Evolutionary conservation across 305 asterid species (phyloP), one percentile per base, ranked within the genome.

Genomic region (Rubia occidens): DNA sequence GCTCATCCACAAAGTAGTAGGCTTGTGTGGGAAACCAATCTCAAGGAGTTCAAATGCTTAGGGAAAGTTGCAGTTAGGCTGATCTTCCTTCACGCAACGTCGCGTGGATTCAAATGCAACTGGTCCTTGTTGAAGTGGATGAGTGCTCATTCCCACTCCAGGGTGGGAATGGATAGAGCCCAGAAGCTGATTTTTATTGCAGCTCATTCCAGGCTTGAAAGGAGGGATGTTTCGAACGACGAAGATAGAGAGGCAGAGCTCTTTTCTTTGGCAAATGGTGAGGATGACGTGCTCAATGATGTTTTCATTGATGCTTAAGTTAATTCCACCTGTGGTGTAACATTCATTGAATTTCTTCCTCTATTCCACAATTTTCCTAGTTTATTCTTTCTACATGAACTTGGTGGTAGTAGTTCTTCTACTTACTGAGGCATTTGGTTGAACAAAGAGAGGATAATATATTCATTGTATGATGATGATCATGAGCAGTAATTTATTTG

Each of bases 201-300:
- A 29, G 97, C 97, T 49, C 91, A 89, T 76, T 84, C 95, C 2
- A 87, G 85, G 73, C 78, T 81, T 68, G 95, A 85, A 26, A 86
- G 78, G 64, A 74, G 89, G 66, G 95, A 83, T 70, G 73, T 71
- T 68, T 65, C 80, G 17, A 76, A 73, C 26, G 95, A 82, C 7
- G 95, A 90, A 58, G 98, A 90, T 39, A 85, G 85, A 78, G 97
- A 90, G 64, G 82, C 79, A 0, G 99, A 85, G 75, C 81, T 88
- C 77, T 90, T 87, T 67, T 82, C 87, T 67, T 49, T 90, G 81
- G 93, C 85, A 72, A 93, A 90, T 60, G 91, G 98, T 78, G 98
- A 88, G 88, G 98, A 93, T 67, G 97, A 93, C 79, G 90, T 87
- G 88, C 93, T 93, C 76, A 92, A 89, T 84, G 97, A 90, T 71